Conservation (phyloP, 192 early-diverging fungal species). For the Diversispora epigaea region DNA sequence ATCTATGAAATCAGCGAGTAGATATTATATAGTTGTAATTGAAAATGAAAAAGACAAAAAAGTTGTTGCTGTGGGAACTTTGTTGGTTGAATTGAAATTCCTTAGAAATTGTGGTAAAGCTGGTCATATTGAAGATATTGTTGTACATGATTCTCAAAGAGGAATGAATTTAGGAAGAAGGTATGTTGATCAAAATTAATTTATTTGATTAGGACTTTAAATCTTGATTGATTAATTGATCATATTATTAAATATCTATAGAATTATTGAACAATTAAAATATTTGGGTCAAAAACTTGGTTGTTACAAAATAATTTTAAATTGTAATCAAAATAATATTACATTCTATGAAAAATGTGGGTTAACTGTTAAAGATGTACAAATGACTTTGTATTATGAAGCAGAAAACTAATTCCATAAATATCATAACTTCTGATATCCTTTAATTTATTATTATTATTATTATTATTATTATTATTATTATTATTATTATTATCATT, state of each 20-base stretch:
- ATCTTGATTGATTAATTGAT: neutral
- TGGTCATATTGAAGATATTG: conserved; percentile 91
- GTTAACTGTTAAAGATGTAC: conserved; percentile 70
- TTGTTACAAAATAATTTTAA: conserved; percentile 90
- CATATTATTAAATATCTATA: conserved; percentile 17
- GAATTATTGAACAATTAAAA: conserved; percentile 84
- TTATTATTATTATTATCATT: neutral
- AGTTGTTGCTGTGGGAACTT: conserved; percentile 83
- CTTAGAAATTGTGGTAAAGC: conserved; percentile 76
- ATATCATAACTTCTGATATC: too few relatives aligned
- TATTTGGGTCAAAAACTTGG: conserved; percentile 69
- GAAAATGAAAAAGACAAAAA: conserved; percentile 62
- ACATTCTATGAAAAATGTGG: conserved; percentile 93
- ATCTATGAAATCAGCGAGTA: conserved; percentile 65
- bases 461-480: neutral
- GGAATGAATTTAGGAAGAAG: conserved; percentile 65
- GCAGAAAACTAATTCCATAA: conserved; percentile 17
- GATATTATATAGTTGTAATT: conserved; percentile 82
- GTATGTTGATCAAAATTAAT: conserved; percentile 32
- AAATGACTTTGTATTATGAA: conserved; percentile 62
- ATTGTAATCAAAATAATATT: conserved; percentile 74
- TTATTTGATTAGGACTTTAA: neutral
- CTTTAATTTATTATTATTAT: too few relatives aligned
- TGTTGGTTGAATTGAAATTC: conserved; percentile 92
- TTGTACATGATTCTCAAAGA: conserved; percentile 72